Evolutionary conservation across 805 yeast genomes (phyloP).

Genomic region (Metschnikowia aberdeeniae): DNA sequence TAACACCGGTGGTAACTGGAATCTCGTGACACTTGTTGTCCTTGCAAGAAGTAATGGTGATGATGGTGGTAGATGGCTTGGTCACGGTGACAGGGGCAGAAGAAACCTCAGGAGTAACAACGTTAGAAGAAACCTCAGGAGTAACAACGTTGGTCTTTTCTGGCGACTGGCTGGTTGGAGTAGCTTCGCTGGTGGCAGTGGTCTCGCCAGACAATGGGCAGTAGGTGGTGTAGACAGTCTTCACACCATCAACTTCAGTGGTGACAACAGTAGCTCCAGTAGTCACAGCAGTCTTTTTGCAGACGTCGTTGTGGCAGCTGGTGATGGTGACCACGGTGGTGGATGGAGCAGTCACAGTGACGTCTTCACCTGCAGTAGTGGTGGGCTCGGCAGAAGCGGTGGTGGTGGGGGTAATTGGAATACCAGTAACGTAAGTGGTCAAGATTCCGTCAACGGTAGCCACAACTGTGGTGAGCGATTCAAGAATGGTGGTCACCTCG

Average conservation of each 20-base stretch:
- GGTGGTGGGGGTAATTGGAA: slow-evolving; percentile 20
- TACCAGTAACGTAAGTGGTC: slow-evolving; percentile 34
- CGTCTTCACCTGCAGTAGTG: slow-evolving; percentile 4
- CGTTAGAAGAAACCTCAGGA: not conserved
- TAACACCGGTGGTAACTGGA: slow-evolving; percentile 17
- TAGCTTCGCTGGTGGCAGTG: slow-evolving; percentile 4
- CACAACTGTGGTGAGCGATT: slow-evolving; percentile 31
- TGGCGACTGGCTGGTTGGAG: not conserved
- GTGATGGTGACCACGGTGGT: slow-evolving; percentile 25
- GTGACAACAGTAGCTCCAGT: slow-evolving; percentile 26
- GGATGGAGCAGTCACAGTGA: slow-evolving; percentile 5
- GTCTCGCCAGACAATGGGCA: slow-evolving; percentile 19
- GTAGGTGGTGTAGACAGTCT: slow-evolving; percentile 29
- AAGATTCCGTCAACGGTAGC: slow-evolving; percentile 36
- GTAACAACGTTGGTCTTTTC: slow-evolving; percentile 5
- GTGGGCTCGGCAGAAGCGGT: slow-evolving; percentile 1
- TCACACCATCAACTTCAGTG: slow-evolving; percentile 29
- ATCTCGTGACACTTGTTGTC: slow-evolving; percentile 26
- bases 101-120: not conserved
- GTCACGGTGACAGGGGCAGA: not conserved
- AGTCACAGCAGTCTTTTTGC: slow-evolving; percentile 25
- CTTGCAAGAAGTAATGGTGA: slow-evolving; percentile 39
- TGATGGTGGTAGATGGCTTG: slow-evolving; percentile 15
- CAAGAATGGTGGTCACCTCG: slow-evolving; percentile 31
- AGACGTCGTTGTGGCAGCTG: slow-evolving; percentile 24